Evolutionary conservation across 2,329 filamentous ascomycete genomes (phyloP), one percentile per base, ranked within the genome.

Genomic region (Davidsoniella eucalypti): DNA sequence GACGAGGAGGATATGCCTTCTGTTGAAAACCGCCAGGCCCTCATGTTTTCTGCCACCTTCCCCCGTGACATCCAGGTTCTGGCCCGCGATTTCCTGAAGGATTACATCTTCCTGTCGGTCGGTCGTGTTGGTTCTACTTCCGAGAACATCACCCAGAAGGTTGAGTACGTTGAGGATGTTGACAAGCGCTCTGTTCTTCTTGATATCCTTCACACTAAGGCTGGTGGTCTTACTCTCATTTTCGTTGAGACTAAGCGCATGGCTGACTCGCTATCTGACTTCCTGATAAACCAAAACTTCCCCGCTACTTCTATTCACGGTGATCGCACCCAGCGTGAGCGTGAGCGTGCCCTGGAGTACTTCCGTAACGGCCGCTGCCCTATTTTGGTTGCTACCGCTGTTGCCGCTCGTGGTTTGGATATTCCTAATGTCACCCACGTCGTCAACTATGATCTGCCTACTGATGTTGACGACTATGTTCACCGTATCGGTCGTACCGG

Each of bases 41-140:
- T 98, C 73, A 98, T 98, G 92, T 98, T 98, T 67, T 98, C 92
- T 39, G 92, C 92, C 66, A 98, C 92, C 55, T 98, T 98, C 78
- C 92, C 92, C 54, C 87, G 90, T 60, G 92, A 98, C 66, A 98
- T 98, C 52, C 92, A 98, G 75, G 93, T 96, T 84, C 83, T 98
- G 54, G 92, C 92, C 54, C 84, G 92, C 62, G 92, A 98, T 66
- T 98, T 98, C 78, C 72, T 98, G 64, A 95, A 94, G 75, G 92
- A 98, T 64, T 98, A 98, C 71, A 81, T 98, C 62, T 98, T 98
- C 80, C 76, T 98, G 61, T 98, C 92, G 14, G 92, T 98, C 58
- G 92, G 90, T 61, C 90, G 92, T 78, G 92, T 96, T 54, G 92
- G 92, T 68, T 96, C 92, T 47, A 96, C 92, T 29, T 96, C 92